These are phyloP conservation scores for Aquilaria agallochum DNA, from an alignment of 441 rosid genomes.

Conservation along the genomic window DNA sequence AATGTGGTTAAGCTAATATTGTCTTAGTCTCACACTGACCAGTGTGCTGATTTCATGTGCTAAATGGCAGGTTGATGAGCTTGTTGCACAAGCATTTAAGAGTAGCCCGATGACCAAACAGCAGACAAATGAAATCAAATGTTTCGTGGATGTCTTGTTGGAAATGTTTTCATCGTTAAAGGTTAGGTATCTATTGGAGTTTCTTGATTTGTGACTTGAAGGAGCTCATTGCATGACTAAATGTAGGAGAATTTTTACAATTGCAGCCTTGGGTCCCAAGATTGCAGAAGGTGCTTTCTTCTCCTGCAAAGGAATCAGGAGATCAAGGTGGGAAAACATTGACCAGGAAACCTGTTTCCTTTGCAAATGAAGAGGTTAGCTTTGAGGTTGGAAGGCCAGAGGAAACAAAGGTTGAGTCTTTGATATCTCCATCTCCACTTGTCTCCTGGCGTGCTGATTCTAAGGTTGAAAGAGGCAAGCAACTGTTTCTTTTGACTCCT, in stretches of 20 bases:
- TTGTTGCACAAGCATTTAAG: constrained; percentile 64
- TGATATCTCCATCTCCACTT: constrained; percentile 92
- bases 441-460: constrained; percentile 81
- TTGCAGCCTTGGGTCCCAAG: constrained; percentile 89
- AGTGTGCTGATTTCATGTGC: constrained; percentile 6
- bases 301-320: constrained; percentile 19
- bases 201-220: background rate
- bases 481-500: constrained; percentile 83
- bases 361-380: constrained; percentile 24
- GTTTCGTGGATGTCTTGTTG: constrained; percentile 50
- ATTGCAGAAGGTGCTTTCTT: constrained; percentile 39
- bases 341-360: constrained; percentile 19
- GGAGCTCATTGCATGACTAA: background rate
- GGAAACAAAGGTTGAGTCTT: constrained; percentile 32
- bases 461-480: constrained; percentile 58
- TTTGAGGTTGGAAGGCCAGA: constrained; percentile 64
- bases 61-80: constrained; percentile 66
- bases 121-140: constrained; percentile 52
- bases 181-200: constrained; percentile 34
- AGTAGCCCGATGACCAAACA: constrained; percentile 32
- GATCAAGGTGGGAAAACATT: constrained; percentile 23
- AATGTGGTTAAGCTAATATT: no score
- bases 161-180: constrained; percentile 58
- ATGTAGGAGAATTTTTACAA: constrained; percentile 1
- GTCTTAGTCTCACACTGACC: background rate